A percentile compares a stretch with the other conserved stretches of the same genome.
Conservation (phyloP, 2,329 filamentous ascomycete genomes). For the Penicillium aurantiogriseum region DNA sequence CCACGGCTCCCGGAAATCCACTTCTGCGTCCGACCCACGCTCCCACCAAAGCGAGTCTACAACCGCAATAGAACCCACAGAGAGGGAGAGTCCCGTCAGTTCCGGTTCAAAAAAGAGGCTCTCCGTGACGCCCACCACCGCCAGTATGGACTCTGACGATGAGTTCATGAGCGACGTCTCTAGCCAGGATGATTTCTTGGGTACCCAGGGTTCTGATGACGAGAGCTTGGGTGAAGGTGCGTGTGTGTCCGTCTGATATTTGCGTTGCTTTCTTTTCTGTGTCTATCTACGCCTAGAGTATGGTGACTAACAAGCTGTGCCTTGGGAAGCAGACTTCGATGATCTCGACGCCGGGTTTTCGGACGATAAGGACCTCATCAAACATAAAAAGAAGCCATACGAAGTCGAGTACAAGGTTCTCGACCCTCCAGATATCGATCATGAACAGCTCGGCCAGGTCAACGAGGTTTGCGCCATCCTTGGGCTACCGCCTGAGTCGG, state of each 20-base stretch:
- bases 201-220: slow-evolving; percentile 69
- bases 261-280: not conserved
- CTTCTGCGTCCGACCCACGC: slow-evolving; percentile 27
- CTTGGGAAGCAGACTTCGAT: slow-evolving; percentile 51
- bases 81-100: slow-evolving; percentile 20
- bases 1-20: slow-evolving; percentile 26
- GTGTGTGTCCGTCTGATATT: slow-evolving; percentile 20
- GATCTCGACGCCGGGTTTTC: slow-evolving; percentile 61
- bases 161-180: slow-evolving; percentile 85
- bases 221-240: slow-evolving; percentile 49
- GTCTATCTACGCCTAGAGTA: not conserved
- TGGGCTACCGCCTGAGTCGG: slow-evolving; percentile 82
- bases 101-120: slow-evolving; percentile 27
- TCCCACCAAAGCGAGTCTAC: slow-evolving; percentile 24
- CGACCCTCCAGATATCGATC: slow-evolving; percentile 75
- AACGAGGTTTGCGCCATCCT: slow-evolving; percentile 89
- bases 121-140: slow-evolving; percentile 46
- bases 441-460: slow-evolving; percentile 81
- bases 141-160: slow-evolving; percentile 89
- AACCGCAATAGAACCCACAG: slow-evolving; percentile 7
- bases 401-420: slow-evolving; percentile 83
- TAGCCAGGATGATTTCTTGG: slow-evolving; percentile 70
- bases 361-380: slow-evolving; percentile 68
- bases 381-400: slow-evolving; percentile 71
- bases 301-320: slow-evolving; percentile 9